Base-by-base conservation (phyloP, 345 rosid genomes). In the Mangifera indica region DNA sequence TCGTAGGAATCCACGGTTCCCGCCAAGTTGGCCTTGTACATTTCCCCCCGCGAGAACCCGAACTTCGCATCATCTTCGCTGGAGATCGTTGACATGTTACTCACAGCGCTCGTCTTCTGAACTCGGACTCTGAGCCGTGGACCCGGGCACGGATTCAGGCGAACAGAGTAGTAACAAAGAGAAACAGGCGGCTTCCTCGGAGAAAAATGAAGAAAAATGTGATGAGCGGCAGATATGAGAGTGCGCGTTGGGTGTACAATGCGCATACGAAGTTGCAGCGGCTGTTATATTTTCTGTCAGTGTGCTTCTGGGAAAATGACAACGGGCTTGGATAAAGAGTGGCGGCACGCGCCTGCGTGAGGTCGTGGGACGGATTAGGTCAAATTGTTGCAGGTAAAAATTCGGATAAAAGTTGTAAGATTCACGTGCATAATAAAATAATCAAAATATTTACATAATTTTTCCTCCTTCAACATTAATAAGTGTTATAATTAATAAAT, bases 1-100 rank as follows among this genome's bases (percentile, higher is more conserved):
- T 84, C 97, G 77, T 94, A 88, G 7, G 88, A 73, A 70, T 77
- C 80, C 10, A 92, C 86, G 25, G 98, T 85, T 24, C 86, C 89
- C 11, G 91, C 83, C 13, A 94, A 91, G 60, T 81, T 87, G 45
- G 58, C 60, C 78, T 80, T 79, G 81, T 86, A 84, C 98, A 94
- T 94, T 87, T 94, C 98, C 67, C 83, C 61, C 32, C 98, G 80
- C 61, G 80, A 83, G 83, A 94, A 94, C 7, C 98, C 98, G 70
- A 73, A 90, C 72, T 87, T 88, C 7, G 82, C 75, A 40, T 80
- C 92, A 34, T 89, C 90, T 62, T 84, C 88, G 13, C 84, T 83
- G 49, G 88, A 71, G 56, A 75, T 72, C 15, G 69, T 62, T 61
- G 81, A 74, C 78, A 75, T 8, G 55, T 78, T 83, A 63, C 42